phyloP scores from a whole-genome alignment of 2,329 filamentous ascomycete species.

The Beauveria medogensis region DNA sequence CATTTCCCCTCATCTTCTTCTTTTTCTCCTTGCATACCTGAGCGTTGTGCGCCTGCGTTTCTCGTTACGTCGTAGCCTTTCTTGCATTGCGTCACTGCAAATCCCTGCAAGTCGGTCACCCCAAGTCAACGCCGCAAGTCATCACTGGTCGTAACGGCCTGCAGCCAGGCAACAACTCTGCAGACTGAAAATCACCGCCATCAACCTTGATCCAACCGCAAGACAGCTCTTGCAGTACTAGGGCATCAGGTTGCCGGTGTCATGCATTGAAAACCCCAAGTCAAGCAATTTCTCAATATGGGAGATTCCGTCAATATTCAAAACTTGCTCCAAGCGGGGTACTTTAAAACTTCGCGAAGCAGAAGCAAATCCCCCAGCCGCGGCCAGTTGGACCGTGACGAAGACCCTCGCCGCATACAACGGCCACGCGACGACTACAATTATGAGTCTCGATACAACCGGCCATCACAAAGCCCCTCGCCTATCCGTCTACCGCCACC shows the following conservation, averaged over 20 bases:
- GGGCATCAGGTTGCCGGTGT: not conserved
- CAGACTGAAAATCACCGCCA: not conserved
- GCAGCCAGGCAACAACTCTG: not conserved
- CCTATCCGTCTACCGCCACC: slow-evolving; percentile 9
- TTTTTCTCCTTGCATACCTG: not conserved
- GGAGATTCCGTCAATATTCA: slow-evolving; percentile 36
- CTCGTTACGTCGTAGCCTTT: not conserved
- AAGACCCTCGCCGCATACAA: not conserved
- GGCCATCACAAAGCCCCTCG: not conserved
- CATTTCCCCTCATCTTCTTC: not conserved
- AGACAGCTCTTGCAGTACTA: not conserved
- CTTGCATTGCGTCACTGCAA: slow-evolving; percentile 6
- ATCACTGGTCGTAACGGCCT: not conserved
- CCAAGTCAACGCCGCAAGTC: slow-evolving; percentile 1
- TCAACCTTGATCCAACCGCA: not conserved
- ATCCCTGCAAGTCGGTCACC: not conserved
- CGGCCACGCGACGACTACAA: not conserved
- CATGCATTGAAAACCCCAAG: slow-evolving; percentile 8
- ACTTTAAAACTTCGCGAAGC: slow-evolving; percentile 40
- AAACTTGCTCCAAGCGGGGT: slow-evolving; percentile 40
- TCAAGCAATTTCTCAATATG: slow-evolving; percentile 27
- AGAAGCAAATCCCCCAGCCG: slow-evolving; percentile 3
- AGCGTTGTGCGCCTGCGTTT: not conserved
- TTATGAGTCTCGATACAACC: not conserved
- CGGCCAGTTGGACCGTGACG: not conserved